Percentiles rank a stretch among this genome's conserved stretches.
Conservation (phyloP, 2,329 filamentous ascomycete genomes). For the Seiridium unicorne region DNA sequence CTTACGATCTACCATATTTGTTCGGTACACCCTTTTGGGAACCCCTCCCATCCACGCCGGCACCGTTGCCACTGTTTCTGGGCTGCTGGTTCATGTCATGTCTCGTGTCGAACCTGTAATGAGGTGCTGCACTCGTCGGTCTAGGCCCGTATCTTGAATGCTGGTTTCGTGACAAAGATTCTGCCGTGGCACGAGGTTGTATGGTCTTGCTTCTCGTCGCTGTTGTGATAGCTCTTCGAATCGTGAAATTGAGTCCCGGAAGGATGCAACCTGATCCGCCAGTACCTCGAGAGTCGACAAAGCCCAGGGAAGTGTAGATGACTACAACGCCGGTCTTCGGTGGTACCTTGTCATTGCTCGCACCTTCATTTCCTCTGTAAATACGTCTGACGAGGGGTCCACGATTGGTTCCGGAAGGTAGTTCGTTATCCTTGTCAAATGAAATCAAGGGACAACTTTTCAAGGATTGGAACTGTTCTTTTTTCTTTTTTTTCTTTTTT, state of each 20-base stretch:
- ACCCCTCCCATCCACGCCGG: too few species aligned
- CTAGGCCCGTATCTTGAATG: too few species aligned
- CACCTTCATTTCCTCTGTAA: constrained; percentile 41
- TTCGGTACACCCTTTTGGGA: too few species aligned
- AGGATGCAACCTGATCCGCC: constrained; percentile 60
- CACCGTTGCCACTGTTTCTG: too few species aligned
- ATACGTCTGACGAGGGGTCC: constrained; percentile 17
- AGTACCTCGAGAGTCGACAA: constrained; percentile 58
- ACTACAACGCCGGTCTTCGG: constrained; percentile 51
- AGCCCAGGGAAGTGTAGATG: constrained; percentile 49
- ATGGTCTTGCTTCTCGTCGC: constrained; percentile 49
- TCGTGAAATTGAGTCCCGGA: constrained; percentile 63
- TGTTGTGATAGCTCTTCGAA: constrained; percentile 71
- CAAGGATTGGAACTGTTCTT: too few species aligned
- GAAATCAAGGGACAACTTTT: constrained; percentile 16
- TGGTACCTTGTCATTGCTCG: constrained; percentile 50
- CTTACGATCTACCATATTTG: too few species aligned
- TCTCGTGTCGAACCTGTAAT: too few species aligned
- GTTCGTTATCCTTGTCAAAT: constrained; percentile 46
- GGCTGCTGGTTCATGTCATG: too few species aligned
- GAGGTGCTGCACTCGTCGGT: too few species aligned
- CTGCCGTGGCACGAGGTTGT: too few species aligned
- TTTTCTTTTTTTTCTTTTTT: too few species aligned
- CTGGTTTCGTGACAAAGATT: too few species aligned
- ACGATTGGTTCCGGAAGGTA: constrained; percentile 13